Percentiles rank a stretch among this genome's conserved stretches.
Conservation (phyloP, 768 basidiomycete genomes). For the Boletellus ananas region DNA sequence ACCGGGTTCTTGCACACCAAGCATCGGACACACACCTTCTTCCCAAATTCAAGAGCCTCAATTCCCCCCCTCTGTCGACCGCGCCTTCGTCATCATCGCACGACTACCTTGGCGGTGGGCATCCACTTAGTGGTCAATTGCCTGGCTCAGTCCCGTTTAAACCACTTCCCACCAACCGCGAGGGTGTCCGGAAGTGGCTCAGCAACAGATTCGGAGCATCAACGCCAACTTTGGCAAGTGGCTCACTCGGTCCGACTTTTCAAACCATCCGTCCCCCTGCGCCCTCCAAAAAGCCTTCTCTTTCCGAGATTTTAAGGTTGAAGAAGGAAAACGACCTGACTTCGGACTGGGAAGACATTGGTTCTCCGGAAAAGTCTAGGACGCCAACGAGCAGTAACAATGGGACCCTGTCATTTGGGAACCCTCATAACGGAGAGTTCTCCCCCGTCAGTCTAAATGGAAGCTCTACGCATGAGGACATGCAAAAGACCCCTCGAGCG, state of each 20-base stretch:
- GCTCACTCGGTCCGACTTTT: slow-evolving; percentile 32
- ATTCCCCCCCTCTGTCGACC: slow-evolving; percentile 40
- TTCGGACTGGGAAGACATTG: slow-evolving; percentile 65
- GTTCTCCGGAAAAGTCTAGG: slow-evolving; percentile 39
- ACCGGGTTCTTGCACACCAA: slow-evolving; percentile 64
- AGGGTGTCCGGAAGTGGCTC: slow-evolving; percentile 80
- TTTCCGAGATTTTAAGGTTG: slow-evolving; percentile 59
- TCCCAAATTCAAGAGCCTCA: slow-evolving; percentile 44
- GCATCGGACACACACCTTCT: slow-evolving; percentile 65
- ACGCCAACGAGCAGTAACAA: slow-evolving; percentile 48
- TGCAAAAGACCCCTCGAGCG: slow-evolving; percentile 33
- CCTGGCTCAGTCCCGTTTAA: slow-evolving; percentile 35
- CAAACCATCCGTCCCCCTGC: slow-evolving; percentile 34
- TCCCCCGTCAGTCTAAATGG: slow-evolving; percentile 28
- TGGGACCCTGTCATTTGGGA: slow-evolving; percentile 31
- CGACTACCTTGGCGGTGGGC: slow-evolving; percentile 45
- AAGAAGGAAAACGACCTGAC: slow-evolving; percentile 55
- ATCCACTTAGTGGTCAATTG: slow-evolving; percentile 29
- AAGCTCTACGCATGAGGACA: slow-evolving; percentile 27
- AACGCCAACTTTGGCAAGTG: slow-evolving; percentile 36
- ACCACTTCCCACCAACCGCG: slow-evolving; percentile 66
- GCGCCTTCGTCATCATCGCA: slow-evolving; percentile 46
- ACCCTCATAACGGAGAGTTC: slow-evolving; percentile 25
- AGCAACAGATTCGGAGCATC: slow-evolving; percentile 53
- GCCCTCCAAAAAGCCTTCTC: slow-evolving; percentile 57